Evolutionary conservation across 805 yeast genomes (phyloP).

Genomic region (Metschnikowia reukaufii): DNA sequence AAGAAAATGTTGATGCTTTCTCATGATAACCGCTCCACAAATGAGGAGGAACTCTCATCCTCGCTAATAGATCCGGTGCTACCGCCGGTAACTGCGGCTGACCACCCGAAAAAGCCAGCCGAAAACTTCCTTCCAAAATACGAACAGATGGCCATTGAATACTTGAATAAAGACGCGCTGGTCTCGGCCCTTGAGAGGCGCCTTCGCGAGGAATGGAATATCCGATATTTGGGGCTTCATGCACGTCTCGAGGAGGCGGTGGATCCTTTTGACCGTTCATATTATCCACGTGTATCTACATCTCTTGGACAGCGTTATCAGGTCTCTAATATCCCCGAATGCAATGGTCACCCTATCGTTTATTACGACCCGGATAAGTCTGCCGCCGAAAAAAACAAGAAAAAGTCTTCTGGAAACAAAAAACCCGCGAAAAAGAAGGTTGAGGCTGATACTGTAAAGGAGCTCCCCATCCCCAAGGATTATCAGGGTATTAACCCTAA

Average conservation of each 20-base stretch:
- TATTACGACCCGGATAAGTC: slow-evolving; percentile 52
- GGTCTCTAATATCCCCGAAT: slow-evolving; percentile 61
- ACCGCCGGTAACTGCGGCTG: slow-evolving; percentile 1
- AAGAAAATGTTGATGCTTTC: slow-evolving; percentile 42
- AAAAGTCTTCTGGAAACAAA: slow-evolving; percentile 15
- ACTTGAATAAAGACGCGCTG: slow-evolving; percentile 46
- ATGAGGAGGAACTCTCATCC: slow-evolving; percentile 33
- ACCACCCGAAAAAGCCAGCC: slow-evolving; percentile 1
- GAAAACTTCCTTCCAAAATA: slow-evolving; percentile 45
- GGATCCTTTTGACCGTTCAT: slow-evolving; percentile 68
- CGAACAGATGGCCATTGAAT: slow-evolving; percentile 57
- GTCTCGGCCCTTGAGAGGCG: slow-evolving; percentile 48
- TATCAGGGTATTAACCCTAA: slow-evolving; percentile 39
- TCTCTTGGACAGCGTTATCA: slow-evolving; percentile 75
- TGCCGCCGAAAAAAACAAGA: slow-evolving; percentile 8
- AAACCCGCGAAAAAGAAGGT: slow-evolving; percentile 19
- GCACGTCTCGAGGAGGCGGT: slow-evolving; percentile 73
- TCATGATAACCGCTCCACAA: slow-evolving; percentile 42
- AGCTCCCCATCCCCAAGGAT: slow-evolving; percentile 49
- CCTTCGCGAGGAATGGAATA: slow-evolving; percentile 73
- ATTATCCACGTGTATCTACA: slow-evolving; percentile 78
- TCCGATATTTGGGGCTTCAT: slow-evolving; percentile 75
- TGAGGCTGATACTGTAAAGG: slow-evolving; percentile 22
- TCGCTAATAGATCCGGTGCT: neutral
- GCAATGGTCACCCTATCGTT: slow-evolving; percentile 59